Evolutionary conservation across 2,329 filamentous ascomycete species (phyloP), one percentile per base, ranked within the genome.

Genomic region (Penicillium sp.): DNA sequence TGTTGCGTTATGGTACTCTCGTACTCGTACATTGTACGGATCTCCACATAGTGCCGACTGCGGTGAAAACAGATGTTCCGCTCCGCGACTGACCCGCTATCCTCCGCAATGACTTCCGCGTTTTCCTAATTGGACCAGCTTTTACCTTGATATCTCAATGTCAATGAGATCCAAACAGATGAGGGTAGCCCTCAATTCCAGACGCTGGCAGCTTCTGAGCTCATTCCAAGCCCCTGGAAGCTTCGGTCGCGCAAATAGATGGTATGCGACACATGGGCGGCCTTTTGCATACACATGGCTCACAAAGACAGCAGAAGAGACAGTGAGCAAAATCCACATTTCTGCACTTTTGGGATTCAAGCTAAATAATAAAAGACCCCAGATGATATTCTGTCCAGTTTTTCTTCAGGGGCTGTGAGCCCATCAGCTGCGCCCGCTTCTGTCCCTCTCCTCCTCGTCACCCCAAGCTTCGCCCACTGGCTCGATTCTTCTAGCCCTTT

Each of bases 381-480:
- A 55, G 64, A 68, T 43, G 69, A 73, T 49, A 58, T 75, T 38
- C 53, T 75, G 45, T 65, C 68, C 7, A 69, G 61, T 53, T 51
- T 70, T 36, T 67, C 67, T 45, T 49, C 66, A 15, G 55, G 58
- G 23, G 61, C 64, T 25, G 31, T 36, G 29, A 44, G 52, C 15
- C 61, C 59, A 5, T 33, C 64, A 9, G 41, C 58, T 47, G 55
- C 56, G 21, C 36, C 60, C 41, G 55, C 58, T 31, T 61, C 66
- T 54, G 62, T 71, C 9, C 72, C 73, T 17, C 44, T 78, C 38
- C 55, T 77, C 23, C 68, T 78, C 48, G 68, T 71, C 39, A 77
- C 75, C 1, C 72, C 75, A 1, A 62, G 64, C 10, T 76, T 77
- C 50, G 73, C 75, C 7, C 64, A 68, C 49, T 77, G 73, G 73